These are phyloP conservation scores for Phytophthora nicotianae DNA, from an alignment of 352 stramenopile species.

Conservation along the genomic window DNA sequence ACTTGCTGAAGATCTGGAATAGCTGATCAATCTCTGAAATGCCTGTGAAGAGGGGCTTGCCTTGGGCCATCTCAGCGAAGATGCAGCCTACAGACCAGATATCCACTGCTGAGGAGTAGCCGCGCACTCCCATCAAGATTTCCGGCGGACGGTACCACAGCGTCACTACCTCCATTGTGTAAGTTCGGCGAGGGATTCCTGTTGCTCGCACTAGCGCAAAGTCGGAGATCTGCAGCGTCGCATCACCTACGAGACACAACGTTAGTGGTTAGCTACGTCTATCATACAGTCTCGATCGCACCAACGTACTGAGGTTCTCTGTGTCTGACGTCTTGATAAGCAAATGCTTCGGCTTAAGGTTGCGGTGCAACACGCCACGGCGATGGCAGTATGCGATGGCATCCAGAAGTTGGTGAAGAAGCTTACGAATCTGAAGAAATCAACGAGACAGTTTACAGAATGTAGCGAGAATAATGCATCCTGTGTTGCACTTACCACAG, in stretches of 20 bases:
- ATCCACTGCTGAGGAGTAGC: slow-evolving; percentile 88
- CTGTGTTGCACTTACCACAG: slow-evolving; percentile 54
- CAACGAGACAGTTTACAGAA: slow-evolving; percentile 2
- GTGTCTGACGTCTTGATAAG: slow-evolving; percentile 79
- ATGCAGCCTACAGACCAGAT: slow-evolving; percentile 97
- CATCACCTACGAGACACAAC: slow-evolving; percentile 44
- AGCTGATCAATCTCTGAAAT: slow-evolving; percentile 87
- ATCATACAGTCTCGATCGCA: background rate
- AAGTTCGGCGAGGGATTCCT: slow-evolving; percentile 85
- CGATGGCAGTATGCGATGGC: slow-evolving; percentile 90
- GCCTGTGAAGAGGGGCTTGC: slow-evolving; percentile 81
- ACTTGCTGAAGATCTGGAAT: slow-evolving; percentile 90
- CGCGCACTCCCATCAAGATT: slow-evolving; percentile 89
- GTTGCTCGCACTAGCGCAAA: slow-evolving; percentile 90
- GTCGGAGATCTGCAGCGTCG: slow-evolving; percentile 84
- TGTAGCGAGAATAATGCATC: slow-evolving; percentile 1
- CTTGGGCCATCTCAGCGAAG: slow-evolving; percentile 96
- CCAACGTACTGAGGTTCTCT: slow-evolving; percentile 57
- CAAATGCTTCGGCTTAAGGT: slow-evolving; percentile 91
- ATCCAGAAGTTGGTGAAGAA: slow-evolving; percentile 89
- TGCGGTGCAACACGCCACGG: slow-evolving; percentile 88
- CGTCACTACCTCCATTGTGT: slow-evolving; percentile 92
- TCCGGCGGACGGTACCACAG: slow-evolving; percentile 92
- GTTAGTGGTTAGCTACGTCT: background rate
- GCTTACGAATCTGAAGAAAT: slow-evolving; percentile 58